Conservation (phyloP, 345 rosid species). For the Melastoma malabathricum region DNA sequence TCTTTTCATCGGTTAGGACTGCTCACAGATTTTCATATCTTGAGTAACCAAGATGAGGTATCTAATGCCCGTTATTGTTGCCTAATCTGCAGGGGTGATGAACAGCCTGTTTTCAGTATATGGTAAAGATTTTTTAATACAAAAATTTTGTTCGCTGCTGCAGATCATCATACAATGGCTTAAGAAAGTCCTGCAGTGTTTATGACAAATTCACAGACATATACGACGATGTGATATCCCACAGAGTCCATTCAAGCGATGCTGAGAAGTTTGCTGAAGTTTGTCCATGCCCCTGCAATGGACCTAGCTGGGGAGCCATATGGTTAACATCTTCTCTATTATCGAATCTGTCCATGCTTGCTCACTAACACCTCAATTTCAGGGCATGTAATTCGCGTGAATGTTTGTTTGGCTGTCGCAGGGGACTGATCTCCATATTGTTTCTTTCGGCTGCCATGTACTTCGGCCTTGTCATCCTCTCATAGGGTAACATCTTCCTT, state of each 20-base stretch:
- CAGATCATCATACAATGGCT: background rate
- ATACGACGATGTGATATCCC: conserved; percentile 63
- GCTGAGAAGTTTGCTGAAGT: conserved; percentile 70
- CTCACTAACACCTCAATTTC: too few species aligned
- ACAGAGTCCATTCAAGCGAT: conserved; percentile 52
- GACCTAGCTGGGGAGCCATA: conserved; percentile 56
- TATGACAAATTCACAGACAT: conserved; percentile 26
- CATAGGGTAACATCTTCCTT: conserved; percentile 29
- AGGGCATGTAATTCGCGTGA: too few species aligned
- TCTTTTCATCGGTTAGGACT: conserved; percentile 42
- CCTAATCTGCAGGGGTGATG: conserved; percentile 44
- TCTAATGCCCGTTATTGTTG: background rate
- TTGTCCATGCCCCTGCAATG: conserved; percentile 57
- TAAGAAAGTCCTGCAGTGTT: background rate
- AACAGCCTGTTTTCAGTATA: conserved; percentile 65
- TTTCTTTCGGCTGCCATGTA: conserved; percentile 47
- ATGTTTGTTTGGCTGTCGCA: conserved; percentile 7
- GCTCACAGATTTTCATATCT: conserved; percentile 2
- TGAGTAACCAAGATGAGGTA: background rate
- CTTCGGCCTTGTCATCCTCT: conserved; percentile 50
- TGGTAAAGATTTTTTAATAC: conserved; percentile 21
- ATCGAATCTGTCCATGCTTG: background rate
- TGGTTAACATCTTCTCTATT: conserved; percentile 26
- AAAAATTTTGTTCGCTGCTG: background rate
- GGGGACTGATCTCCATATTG: conserved; percentile 47